Base-by-base conservation (phyloP, 192 early-diverging fungal genomes). In the Thoreauomyces humboldtii region DNA sequence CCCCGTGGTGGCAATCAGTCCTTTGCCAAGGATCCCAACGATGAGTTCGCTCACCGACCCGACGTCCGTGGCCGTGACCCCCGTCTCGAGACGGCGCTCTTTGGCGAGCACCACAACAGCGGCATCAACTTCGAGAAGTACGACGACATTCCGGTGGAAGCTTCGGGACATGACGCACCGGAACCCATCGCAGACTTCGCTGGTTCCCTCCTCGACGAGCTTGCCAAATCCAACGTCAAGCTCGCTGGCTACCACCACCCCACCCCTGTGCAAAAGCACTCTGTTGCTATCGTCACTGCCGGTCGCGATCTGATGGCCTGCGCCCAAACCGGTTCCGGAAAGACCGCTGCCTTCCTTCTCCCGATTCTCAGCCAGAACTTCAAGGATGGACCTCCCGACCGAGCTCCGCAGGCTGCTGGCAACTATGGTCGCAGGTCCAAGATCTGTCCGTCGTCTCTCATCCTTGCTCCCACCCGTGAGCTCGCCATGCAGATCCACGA, bases 111-210 rank as follows among this genome's bases (percentile, higher is more conserved):
- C 37, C 89, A 91, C 61, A 80, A 82, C 74, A 91, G 91, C 54
- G 96, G 96, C 57, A 98, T 98, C 74, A 97, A 98, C 86, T 98
- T 98, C 87, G 92, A 94, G 63, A 95, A 94, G 76, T 98, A 98
- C 77, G 94, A 97, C 63, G 92, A 98, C 76, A 98, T 98, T 38
- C 96, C 96, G 14, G 95, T 95, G 47, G 93, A 97, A 65, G 92
- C 91, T n/a, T 82, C 81, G 29, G 87, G 84, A 1, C 72, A 75
- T 27, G 71, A 79, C 15, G 61, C 57, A 3, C 74, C 83, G 19
- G 61, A 69, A 9, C 76, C 86, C 11, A 73, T 92, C 34, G 27
- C 53, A n/a, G 72, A 81, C 77, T 92, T 92, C 66, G 74, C 77
- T 0, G 81, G 85, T 7, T 83, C 86, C n/a, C 65, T 70, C 29